Conservation (phyloP, 805 yeast genomes). For the Priceomyces medius region DNA sequence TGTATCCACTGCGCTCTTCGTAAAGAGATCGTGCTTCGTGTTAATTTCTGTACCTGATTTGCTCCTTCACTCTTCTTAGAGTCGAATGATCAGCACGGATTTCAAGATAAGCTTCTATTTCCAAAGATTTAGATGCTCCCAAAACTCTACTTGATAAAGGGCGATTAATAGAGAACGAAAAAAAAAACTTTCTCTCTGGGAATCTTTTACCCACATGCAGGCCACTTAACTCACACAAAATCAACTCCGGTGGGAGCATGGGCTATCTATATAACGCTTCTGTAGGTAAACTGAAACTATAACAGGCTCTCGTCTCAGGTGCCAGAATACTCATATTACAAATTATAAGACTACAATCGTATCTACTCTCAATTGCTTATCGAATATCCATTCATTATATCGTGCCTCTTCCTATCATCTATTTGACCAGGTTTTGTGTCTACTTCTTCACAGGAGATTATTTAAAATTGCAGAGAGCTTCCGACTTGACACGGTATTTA, state of each 20-base stretch:
- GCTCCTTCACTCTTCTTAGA: neutral
- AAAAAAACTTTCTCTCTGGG: constrained; percentile 3
- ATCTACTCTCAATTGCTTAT: too few species aligned
- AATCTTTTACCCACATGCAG: neutral
- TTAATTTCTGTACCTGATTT: neutral
- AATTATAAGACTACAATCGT: too few species aligned
- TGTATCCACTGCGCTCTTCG: neutral
- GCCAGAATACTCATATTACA: too few species aligned
- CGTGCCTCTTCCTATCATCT: too few species aligned
- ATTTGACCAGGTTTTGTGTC: too few species aligned
- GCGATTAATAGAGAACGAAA: constrained; percentile 2
- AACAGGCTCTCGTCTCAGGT: too few species aligned
- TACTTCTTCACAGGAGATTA: too few species aligned
- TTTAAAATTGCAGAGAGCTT: too few species aligned
- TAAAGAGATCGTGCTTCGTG: neutral
- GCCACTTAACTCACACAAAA: neutral
- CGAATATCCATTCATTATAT: too few species aligned
- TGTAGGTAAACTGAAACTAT: too few species aligned
- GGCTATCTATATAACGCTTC: too few species aligned
- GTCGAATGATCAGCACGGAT: neutral
- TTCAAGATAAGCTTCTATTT: neutral
- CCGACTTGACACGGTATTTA: too few species aligned
- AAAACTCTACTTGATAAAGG: constrained; percentile 1
- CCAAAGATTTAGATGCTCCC: neutral
- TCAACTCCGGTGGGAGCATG: neutral